Evolutionary conservation across 352 stramenopile species (phyloP), one percentile per base, ranked within the genome.

Genomic region (Globisporangium solare): DNA sequence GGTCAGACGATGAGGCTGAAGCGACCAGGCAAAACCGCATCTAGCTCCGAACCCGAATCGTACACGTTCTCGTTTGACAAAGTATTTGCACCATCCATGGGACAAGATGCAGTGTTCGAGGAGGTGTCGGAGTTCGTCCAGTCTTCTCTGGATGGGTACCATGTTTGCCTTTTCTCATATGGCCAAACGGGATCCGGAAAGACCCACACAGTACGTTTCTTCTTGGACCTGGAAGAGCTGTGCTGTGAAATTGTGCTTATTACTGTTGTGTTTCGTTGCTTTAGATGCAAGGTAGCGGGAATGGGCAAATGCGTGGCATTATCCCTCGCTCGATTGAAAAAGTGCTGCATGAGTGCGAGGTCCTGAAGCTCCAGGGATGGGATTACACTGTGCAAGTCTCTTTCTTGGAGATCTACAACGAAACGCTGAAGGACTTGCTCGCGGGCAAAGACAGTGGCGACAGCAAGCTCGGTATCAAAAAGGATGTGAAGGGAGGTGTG

Each of bases 351-450:
- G 76, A 91, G 47, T 87, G 72, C 59, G 63, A 73, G 47, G 47
- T 62, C 1, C 64, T 88, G 17, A 76, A 79, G 54, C 66, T 75
- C 6, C 75, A 96, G 52, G 91, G 88, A 7, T 99, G 97, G 97
- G 83, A 73, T 21, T 99, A 99, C 71, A 86, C 73, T 1, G 88
- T 99, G 31, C 88, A 96, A 63, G 97, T 97, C 7, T 98, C 92
- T 0, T 99, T 99, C 67, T 67, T 99, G 32, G 97, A 99, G 81
- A 99, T 99, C 54, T 99, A 99, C 85, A 99, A 99, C 67, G 97
- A 99, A 70, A 91, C 91, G 11, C 73, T 99, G 15, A 91, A 92
- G 35, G 97, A 99, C 68, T 66, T 99, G n/a, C 89, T 99, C 11
- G 82, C 77, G 1, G 74, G 70, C 6, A 85, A 81, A 56, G 68